Conservation (phyloP, 768 basidiomycete genomes). For the Heimioporus sp. region DNA sequence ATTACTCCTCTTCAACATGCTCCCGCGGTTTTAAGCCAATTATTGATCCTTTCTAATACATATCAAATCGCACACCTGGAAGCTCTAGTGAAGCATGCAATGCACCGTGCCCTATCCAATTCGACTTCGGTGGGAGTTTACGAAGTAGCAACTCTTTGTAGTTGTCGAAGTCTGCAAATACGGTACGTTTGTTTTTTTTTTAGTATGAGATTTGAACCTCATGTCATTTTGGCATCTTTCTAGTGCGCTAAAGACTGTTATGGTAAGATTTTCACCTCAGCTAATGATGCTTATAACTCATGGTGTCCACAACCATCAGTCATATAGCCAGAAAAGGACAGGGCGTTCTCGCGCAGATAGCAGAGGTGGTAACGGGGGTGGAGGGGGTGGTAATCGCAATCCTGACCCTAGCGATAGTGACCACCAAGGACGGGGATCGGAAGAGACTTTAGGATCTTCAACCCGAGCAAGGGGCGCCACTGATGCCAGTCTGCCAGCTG, state of each 20-base stretch:
- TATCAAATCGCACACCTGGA: slow-evolving; percentile 79
- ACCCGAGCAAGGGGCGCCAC: slow-evolving; percentile 64
- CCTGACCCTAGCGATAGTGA: slow-evolving; percentile 37
- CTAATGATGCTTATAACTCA: slow-evolving; percentile 10
- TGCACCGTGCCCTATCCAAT: slow-evolving; percentile 86
- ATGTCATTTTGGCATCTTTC: neutral
- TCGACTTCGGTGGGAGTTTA: slow-evolving; percentile 89
- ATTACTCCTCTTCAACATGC: slow-evolving; percentile 90
- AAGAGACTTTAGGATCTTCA: slow-evolving; percentile 32
- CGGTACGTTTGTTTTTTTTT: slow-evolving; percentile 47
- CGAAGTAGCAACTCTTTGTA: slow-evolving; percentile 91
- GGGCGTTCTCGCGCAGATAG: slow-evolving; percentile 49
- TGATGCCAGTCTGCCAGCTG: slow-evolving; percentile 47
- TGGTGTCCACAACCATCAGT: slow-evolving; percentile 39
- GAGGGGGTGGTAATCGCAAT: slow-evolving; percentile 38
- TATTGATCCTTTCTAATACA: slow-evolving; percentile 79
- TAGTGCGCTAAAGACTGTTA: slow-evolving; percentile 80
- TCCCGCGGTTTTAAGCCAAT: slow-evolving; percentile 83
- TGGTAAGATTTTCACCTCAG: slow-evolving; percentile 47
- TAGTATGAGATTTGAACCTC: slow-evolving; percentile 7
- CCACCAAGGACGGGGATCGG: slow-evolving; percentile 32
- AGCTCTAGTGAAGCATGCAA: slow-evolving; percentile 84
- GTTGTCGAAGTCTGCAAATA: slow-evolving; percentile 86
- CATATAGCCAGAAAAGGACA: slow-evolving; percentile 73
- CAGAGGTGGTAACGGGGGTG: slow-evolving; percentile 35